Evolutionary conservation across 495 filamentous ascomycete genomes (phyloP).

Genomic region (Articulospora tetracladia): DNA sequence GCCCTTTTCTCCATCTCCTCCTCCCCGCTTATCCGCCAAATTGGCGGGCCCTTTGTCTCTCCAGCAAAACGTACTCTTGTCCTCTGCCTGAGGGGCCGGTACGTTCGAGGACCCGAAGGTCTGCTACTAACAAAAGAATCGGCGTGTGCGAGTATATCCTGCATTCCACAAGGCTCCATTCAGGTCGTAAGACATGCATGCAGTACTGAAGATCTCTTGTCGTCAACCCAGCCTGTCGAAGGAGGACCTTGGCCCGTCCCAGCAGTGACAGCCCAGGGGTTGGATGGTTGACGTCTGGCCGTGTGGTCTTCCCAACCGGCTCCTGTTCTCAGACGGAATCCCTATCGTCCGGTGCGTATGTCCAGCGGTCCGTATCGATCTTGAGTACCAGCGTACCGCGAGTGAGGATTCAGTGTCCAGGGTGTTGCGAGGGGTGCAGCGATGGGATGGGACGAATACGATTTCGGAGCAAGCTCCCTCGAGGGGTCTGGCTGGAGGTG

Average conservation of each 20-base stretch:
- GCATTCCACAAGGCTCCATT: conserved; percentile 14
- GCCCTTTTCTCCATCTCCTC: conserved; percentile 11
- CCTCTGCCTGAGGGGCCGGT: conserved; percentile 17
- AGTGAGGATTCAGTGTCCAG: no score
- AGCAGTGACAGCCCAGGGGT: no score
- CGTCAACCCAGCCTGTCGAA: not conserved
- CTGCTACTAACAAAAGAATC: conserved; percentile 3
- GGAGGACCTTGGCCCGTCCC: not conserved
- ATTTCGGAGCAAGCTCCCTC: no score
- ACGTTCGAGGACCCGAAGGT: conserved; percentile 21
- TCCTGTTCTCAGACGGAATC: no score
- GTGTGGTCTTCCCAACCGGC: no score
- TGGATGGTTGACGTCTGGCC: no score
- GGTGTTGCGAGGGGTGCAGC: no score
- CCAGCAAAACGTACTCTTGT: conserved; percentile 11
- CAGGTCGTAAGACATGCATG: conserved; percentile 1
- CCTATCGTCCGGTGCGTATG: no score
- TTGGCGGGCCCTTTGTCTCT: conserved; percentile 8
- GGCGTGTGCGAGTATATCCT: conserved; percentile 5
- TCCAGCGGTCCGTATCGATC: no score
- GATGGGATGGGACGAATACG: no score
- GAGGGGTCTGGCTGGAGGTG: no score
- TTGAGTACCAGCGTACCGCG: no score
- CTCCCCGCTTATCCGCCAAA: conserved; percentile 7
- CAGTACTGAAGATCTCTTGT: conserved; percentile 5